A percentile compares a stretch with the other conserved stretches of the same genome.
These are phyloP conservation scores for Globisporangium parvum DNA, from an alignment of 352 stramenopile species.

Conservation along the genomic window DNA sequence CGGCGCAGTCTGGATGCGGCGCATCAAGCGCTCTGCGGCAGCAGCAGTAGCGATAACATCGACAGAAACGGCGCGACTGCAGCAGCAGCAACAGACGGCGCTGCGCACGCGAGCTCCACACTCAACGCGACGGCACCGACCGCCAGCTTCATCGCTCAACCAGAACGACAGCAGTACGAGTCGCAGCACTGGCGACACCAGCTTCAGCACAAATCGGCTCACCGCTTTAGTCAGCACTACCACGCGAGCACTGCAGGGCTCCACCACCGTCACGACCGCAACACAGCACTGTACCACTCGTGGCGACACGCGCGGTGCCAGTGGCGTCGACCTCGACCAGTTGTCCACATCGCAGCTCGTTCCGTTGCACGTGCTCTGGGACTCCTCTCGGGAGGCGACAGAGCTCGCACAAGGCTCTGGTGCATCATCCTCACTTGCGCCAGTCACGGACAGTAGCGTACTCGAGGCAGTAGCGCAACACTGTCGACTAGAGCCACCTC, in stretches of 20 bases:
- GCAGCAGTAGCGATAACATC: not conserved
- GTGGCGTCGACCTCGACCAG: constrained; percentile 17
- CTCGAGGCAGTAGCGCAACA: not conserved
- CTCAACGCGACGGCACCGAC: not conserved
- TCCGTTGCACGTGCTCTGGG: not conserved
- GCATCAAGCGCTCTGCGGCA: not conserved
- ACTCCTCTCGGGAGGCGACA: not conserved
- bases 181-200: too few species aligned
- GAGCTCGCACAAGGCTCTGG: not conserved
- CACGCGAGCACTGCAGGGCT: too few species aligned
- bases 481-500: not conserved
- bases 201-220: too few species aligned
- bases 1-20: constrained; percentile 2
- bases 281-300: constrained; percentile 3
- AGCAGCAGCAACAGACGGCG: not conserved
- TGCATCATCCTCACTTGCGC: not conserved
- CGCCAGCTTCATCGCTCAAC: too few species aligned
- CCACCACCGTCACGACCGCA: not conserved
- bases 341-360: constrained; percentile 21
- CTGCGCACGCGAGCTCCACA: not conserved
- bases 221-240: too few species aligned
- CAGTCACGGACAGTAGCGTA: too few species aligned
- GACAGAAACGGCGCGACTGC: too few species aligned
- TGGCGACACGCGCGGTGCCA: constrained; percentile 12
- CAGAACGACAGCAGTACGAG: too few species aligned